Evolutionary conservation across 163 green algal species (phyloP), one percentile per base, ranked within the genome.

Genomic region (Picocystis sp.): DNA sequence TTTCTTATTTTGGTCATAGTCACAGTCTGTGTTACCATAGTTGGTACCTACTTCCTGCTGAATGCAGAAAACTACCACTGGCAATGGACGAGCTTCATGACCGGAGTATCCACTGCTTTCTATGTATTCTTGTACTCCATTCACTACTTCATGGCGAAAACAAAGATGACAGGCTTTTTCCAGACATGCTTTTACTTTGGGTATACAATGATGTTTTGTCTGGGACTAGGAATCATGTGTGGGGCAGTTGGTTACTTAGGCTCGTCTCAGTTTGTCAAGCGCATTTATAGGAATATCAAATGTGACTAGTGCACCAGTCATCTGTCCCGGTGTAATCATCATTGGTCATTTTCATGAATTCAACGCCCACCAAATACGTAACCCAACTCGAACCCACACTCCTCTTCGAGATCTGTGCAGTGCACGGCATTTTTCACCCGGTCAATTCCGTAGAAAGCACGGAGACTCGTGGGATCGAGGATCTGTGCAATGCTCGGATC

Each of bases 1-100:
- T 86, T 92, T 52, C 42, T 91, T 45, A 96, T 97, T 70, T 72
- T 97, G 43, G 53, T 89, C 34, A 79, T 93, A 22, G 86, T 95
- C 15, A 93, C 81, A 0, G 60, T 79, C 1, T 96, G 84, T 57
- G 78, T 95, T 2, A 90, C 81, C 33, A 81, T 96, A 47, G 88
- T 96, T 47, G 88, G 75, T 48, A 93, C 86, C 13, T 97, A 97
- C 73, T 94, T 97, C 72, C 71, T 95, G 56, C 78, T 97, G 29
- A 96, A 95, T 69, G 86, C 86, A 3, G 88, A 97, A 60, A 95
- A 97, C 70, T 94, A 96, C 70, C 79, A 93, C 62, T 97, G 88
- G 87, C 79, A 92, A 58, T 97, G 88, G 88, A 94, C 87, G 0
- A 71, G 77, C n/a, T 96, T 95, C 63, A 63, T 74, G 13, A 81